These are phyloP conservation scores for Metschnikowia dekortorum DNA, from an alignment of 805 yeast species.

Conservation along the genomic window DNA sequence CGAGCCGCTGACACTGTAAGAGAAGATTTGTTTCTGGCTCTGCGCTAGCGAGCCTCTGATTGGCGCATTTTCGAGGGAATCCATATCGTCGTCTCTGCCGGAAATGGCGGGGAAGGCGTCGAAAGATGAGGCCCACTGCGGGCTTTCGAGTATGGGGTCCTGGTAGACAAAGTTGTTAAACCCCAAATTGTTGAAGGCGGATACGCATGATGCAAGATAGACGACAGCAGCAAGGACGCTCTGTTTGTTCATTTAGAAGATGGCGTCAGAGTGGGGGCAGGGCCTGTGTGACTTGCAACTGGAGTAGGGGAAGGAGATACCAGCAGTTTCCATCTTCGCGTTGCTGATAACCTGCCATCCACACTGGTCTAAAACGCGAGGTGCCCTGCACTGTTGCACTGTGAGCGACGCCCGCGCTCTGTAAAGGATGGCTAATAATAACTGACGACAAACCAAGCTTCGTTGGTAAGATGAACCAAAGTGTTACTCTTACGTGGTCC, in stretches of 20 bases:
- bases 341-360: background rate
- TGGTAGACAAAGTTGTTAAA: background rate
- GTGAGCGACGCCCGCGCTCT: too few relatives aligned
- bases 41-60: conserved; percentile 31
- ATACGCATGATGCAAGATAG: background rate
- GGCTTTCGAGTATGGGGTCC: background rate
- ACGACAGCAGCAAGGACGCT: background rate
- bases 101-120: background rate
- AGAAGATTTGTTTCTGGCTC: conserved; percentile 38
- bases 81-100: background rate
- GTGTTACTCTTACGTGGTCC: too few relatives aligned
- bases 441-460: too few relatives aligned
- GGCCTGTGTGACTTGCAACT: background rate
- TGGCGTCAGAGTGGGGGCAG: background rate
- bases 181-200: background rate
- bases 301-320: background rate
- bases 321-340: background rate
- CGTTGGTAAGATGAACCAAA: too few relatives aligned
- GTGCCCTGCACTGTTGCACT: background rate
- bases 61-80: conserved; percentile 18
- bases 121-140: background rate
- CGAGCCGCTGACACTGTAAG: conserved; percentile 42
- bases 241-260: background rate
- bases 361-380: background rate
- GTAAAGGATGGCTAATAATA: too few relatives aligned